phyloP scores from a whole-genome alignment of 2,329 filamentous ascomycete species.

The Paracorniculantispora psalliotae region DNA sequence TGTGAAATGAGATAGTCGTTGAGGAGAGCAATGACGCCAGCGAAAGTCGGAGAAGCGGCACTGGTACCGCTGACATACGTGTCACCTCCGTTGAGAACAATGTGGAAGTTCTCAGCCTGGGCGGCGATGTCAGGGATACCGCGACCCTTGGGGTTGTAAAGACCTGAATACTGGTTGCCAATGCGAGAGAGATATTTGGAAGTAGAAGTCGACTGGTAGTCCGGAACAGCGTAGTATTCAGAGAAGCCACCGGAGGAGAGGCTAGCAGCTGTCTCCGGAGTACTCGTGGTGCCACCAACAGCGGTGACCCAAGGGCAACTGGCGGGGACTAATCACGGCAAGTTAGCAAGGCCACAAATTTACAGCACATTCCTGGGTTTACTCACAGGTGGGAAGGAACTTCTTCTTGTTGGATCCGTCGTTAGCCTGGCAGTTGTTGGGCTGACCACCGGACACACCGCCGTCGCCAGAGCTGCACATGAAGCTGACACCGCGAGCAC shows the following conservation, averaged over 20 bases:
- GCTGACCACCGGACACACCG: not conserved
- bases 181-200: not conserved
- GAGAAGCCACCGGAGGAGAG: constrained; percentile 9
- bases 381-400: constrained; percentile 2
- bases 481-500: constrained; percentile 13
- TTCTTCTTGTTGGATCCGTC: constrained; percentile 2
- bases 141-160: constrained; percentile 10
- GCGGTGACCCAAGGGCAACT: constrained; percentile 12
- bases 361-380: too few species aligned
- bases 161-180: not conserved
- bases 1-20: constrained; percentile 37
- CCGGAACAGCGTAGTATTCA: not conserved
- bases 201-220: not conserved
- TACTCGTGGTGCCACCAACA: constrained; percentile 7
- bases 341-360: not conserved
- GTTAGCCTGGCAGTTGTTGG: constrained; percentile 14
- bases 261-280: not conserved
- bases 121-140: constrained; percentile 10
- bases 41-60: constrained; percentile 37
- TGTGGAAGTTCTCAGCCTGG: not conserved
- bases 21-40: constrained; percentile 37
- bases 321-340: not conserved
- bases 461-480: constrained; percentile 7
- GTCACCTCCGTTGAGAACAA: not conserved
- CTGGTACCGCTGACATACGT: constrained; percentile 18